Conservation (phyloP, 441 rosid species). For the Populus hybrid region DNA sequence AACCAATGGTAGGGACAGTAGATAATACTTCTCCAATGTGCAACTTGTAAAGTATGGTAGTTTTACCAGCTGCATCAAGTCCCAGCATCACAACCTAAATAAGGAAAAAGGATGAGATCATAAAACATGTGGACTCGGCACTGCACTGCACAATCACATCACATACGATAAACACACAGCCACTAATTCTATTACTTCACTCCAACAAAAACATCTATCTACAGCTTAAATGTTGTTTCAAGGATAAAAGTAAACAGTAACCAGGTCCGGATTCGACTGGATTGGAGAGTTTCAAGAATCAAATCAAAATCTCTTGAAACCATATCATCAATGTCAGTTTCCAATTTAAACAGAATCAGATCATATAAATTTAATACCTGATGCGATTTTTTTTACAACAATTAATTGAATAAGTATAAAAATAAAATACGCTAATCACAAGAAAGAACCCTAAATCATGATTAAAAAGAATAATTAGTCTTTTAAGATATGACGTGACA, state of each 20-base stretch:
- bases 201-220: too few species aligned
- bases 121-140: neutral
- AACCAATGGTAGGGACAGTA: slow-evolving; percentile 95
- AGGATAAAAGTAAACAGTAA: too few species aligned
- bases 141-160: neutral
- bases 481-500: too few species aligned
- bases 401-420: neutral
- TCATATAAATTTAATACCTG: too few species aligned
- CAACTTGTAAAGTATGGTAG: slow-evolving; percentile 90
- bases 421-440: too few species aligned
- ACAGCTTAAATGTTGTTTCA: too few species aligned
- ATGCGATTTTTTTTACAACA: neutral
- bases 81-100: slow-evolving; percentile 95
- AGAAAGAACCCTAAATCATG: too few species aligned
- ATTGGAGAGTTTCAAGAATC: neutral
- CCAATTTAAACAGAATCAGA: too few species aligned
- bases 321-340: too few species aligned
- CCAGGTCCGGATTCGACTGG: neutral
- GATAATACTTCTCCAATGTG: slow-evolving; percentile 97
- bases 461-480: too few species aligned
- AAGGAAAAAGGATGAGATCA: slow-evolving; percentile 22
- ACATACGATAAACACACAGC: neutral
- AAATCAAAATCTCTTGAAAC: neutral
- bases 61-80: slow-evolving; percentile 95
- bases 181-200: too few species aligned